Evolutionary conservation across 352 stramenopile genomes (phyloP), one percentile per base, ranked within the genome.

Genomic region (Globisporangium parvum): DNA sequence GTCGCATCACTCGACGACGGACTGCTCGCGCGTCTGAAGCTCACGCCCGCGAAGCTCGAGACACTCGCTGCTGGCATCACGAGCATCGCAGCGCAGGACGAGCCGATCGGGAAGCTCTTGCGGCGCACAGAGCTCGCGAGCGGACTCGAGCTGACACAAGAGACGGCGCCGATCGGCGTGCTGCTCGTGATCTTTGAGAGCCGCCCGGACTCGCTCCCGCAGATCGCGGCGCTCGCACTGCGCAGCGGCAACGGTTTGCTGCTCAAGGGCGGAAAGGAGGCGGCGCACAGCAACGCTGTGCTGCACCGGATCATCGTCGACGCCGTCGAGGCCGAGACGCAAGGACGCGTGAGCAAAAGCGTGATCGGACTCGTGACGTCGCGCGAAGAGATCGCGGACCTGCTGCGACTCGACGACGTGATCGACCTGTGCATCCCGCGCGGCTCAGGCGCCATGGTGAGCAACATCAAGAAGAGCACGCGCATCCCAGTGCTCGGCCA

Each of bases 371-470:
- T 99, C 9, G 94, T 99, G 6, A 97, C 90, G 3, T 97, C 87
- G 15, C 83, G 96, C 49, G 91, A 96, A 57, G 96, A 98, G 65
- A 94, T 98, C 17, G 66, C 74, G 9, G 91, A 97, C 62, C 73
- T 99, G 57, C 75, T 99, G 31, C 79, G 83, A 47, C 77, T 99
- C 14, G 93, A 99, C 70, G 80, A 98, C 65, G 89, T 98, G 6
- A 98, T 99, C 55, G 97, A 99, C 66, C 73, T 99, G 61, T 98
- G 98, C 59, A 99, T 99, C 70, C 97, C 97, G 51, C 89, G 97
- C 46, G 97, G 97, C 33, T 97, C 91, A 35, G 96, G 96, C 59
- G 76, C 75, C 14, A 93, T 99, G 59, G 96, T 99, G 31, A 94
- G 85, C 31, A 91, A 96, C 72, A 98, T 99, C 71, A 98, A 98